A percentile compares a stretch with the other conserved stretches of the same genome.
Evolutionary conservation across 257 asterid genomes (phyloP).

Genomic region (Solanum rostratum): DNA sequence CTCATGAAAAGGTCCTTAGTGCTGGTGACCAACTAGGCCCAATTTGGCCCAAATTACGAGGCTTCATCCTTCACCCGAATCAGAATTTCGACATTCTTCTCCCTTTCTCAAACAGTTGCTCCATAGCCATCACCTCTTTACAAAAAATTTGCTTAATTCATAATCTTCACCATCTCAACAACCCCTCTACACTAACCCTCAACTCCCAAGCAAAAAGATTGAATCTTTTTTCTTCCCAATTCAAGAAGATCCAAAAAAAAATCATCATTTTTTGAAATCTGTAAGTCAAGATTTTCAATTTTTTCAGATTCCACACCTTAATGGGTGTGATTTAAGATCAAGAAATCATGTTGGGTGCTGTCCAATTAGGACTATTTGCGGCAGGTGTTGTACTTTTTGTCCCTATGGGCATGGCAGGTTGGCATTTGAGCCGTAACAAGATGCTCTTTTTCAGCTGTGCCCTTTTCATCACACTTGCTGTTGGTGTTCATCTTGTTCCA

Average conservation of each 20-base stretch:
- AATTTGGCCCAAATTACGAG: neutral
- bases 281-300: neutral
- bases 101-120: neutral
- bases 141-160: neutral
- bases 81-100: neutral
- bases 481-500: constrained; percentile 84
- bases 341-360: constrained; percentile 74
- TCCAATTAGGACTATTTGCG: constrained; percentile 83
- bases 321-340: neutral
- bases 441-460: constrained; percentile 96
- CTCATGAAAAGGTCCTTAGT: neutral
- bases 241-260: neutral
- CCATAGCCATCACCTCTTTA: neutral
- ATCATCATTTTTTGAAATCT: neutral
- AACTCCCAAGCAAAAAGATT: neutral
- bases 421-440: constrained; percentile 96
- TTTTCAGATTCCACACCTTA: neutral
- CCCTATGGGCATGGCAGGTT: constrained; percentile 98
- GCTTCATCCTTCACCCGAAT: neutral
- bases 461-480: constrained; percentile 89
- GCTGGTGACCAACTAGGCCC: neutral
- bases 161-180: neutral
- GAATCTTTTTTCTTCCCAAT: neutral
- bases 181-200: neutral
- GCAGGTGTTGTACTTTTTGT: constrained; percentile 86